Conservation (phyloP, 2,329 filamentous ascomycete genomes). For the Apiospora hydei region DNA sequence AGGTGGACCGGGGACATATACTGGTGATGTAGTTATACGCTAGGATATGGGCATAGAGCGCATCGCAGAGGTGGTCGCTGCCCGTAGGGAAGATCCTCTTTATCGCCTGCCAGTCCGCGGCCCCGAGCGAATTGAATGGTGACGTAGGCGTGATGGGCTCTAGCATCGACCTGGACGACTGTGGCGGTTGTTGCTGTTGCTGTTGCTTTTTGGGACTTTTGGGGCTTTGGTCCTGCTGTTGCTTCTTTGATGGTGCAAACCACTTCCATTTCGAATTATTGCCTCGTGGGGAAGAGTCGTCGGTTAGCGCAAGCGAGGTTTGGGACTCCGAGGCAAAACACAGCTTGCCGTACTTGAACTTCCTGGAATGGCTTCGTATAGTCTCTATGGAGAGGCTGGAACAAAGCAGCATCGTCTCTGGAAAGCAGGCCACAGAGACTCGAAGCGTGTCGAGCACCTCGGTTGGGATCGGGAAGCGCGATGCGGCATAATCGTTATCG, state of each 20-base stretch:
- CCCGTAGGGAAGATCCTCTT: slow-evolving; percentile 60
- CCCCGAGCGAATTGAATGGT: background rate
- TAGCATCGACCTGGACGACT: slow-evolving; percentile 25
- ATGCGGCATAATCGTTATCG: slow-evolving; percentile 36
- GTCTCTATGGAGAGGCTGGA: slow-evolving; percentile 64
- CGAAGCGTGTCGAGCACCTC: slow-evolving; percentile 62
- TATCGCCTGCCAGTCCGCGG: slow-evolving; percentile 52
- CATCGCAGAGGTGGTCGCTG: slow-evolving; percentile 63
- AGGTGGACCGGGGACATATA: slow-evolving; percentile 41
- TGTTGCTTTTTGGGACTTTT: slow-evolving; percentile 26
- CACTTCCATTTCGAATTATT: slow-evolving; percentile 39
- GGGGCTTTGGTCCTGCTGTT: slow-evolving; percentile 18
- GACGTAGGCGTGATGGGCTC: slow-evolving; percentile 26
- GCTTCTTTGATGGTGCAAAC: slow-evolving; percentile 31
- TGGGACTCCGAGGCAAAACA: slow-evolving; percentile 33
- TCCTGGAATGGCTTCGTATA: slow-evolving; percentile 62
- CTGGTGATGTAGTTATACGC: slow-evolving; percentile 64
- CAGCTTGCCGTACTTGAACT: slow-evolving; percentile 51
- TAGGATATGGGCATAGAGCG: slow-evolving; percentile 65
- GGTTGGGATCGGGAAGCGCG: slow-evolving; percentile 57
- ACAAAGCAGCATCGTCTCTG: slow-evolving; percentile 64
- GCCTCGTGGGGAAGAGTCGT: slow-evolving; percentile 11
- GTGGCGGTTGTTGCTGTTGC: slow-evolving; percentile 29
- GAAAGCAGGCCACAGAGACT: slow-evolving; percentile 63
- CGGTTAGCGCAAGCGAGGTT: slow-evolving; percentile 23